These are phyloP conservation scores for Leccinellum rugosiceps DNA, from an alignment of 768 basidiomycete genomes.

Conservation along the genomic window DNA sequence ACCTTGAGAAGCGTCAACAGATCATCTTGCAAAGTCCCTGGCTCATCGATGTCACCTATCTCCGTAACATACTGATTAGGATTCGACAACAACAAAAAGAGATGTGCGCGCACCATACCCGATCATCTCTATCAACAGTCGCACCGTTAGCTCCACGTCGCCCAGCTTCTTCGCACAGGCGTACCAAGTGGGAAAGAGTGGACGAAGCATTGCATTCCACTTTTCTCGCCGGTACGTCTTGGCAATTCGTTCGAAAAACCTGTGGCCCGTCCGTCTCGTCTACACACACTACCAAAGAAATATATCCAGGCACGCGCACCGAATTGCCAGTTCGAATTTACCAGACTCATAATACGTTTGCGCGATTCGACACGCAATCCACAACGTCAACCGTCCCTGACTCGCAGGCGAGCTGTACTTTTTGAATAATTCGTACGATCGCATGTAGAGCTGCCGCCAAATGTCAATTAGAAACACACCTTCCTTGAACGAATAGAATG, in stretches of 20 bases:
- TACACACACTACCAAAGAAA: not conserved
- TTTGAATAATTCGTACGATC: not conserved
- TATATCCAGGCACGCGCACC: not conserved
- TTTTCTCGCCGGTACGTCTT: slow-evolving; percentile 80
- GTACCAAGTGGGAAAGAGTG: slow-evolving; percentile 79
- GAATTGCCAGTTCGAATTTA: not conserved
- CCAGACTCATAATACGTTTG: not conserved
- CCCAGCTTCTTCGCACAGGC: slow-evolving; percentile 76
- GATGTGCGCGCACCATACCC: too few relatives aligned
- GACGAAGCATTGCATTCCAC: slow-evolving; percentile 72
- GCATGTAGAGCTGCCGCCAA: not conserved
- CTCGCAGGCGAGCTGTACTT: not conserved
- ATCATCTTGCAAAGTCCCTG: too few relatives aligned
- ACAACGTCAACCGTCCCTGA: not conserved
- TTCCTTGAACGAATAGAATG: too few relatives aligned
- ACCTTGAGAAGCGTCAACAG: too few relatives aligned
- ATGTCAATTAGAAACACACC: not conserved
- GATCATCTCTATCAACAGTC: slow-evolving; percentile 88
- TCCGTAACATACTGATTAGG: too few relatives aligned
- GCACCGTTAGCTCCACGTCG: too few relatives aligned
- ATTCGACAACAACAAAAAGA: too few relatives aligned
- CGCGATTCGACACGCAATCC: not conserved
- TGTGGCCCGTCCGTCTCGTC: not conserved
- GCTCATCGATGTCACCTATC: too few relatives aligned
- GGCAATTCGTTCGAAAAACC: slow-evolving; percentile 20